Evolutionary conservation across 345 rosid species (phyloP).

Genomic region (Populus deltoides): DNA sequence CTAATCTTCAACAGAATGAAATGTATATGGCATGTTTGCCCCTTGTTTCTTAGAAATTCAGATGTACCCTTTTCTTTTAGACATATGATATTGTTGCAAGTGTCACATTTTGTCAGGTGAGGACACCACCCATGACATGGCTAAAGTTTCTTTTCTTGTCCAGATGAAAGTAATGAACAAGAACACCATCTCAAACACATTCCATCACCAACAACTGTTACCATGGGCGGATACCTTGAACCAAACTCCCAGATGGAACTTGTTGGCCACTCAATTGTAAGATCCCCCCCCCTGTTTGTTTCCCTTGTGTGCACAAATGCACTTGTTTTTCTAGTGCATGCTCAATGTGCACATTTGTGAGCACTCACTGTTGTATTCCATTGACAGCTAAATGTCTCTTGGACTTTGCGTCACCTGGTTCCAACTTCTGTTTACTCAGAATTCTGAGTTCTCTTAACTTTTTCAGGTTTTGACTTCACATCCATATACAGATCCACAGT

Average conservation of each 20-base stretch:
- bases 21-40: not conserved
- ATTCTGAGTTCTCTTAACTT: not conserved
- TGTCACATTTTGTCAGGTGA: not conserved
- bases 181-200: constrained; percentile 27
- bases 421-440: not conserved
- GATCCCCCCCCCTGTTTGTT: constrained; percentile 8
- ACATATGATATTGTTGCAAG: not conserved
- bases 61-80: not conserved
- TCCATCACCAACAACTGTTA: constrained; percentile 21
- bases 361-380: not conserved
- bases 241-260: constrained; percentile 54
- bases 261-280: constrained; percentile 69
- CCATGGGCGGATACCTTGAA: constrained; percentile 36
- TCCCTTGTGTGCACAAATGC: not conserved
- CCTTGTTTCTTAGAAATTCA: not conserved
- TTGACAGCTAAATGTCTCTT: not conserved
- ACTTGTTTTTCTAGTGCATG: not conserved
- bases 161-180: constrained; percentile 40
- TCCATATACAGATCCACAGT: constrained; percentile 51
- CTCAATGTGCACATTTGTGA: not conserved
- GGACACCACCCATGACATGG: not conserved
- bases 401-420: constrained; percentile 4
- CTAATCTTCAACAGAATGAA: not conserved
- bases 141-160: constrained; percentile 8
- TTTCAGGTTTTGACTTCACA: constrained; percentile 56